A percentile compares a stretch with the other conserved stretches of the same genome.
These are phyloP conservation scores for Trichosporon inkin DNA, from an alignment of 1,284 basidiomycete genomes.

Conservation along the genomic window DNA sequence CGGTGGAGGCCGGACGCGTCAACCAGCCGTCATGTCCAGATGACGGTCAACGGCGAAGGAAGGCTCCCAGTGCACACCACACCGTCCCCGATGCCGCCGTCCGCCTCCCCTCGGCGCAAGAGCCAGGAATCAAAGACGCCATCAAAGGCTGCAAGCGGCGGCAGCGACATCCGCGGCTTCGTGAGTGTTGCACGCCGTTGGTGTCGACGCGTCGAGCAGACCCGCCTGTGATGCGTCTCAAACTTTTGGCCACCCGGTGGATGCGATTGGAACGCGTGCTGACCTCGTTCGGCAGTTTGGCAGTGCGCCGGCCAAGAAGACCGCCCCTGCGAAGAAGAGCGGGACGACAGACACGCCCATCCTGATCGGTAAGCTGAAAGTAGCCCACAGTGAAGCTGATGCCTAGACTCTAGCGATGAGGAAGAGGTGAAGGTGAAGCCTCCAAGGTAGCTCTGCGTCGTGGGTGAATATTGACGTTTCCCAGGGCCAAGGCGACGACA, in stretches of 20 bases:
- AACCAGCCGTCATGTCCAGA: slow-evolving; percentile 2
- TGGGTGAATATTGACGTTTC: not conserved
- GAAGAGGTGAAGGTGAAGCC: slow-evolving; percentile 3
- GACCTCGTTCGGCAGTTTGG: not conserved
- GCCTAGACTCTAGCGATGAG: not conserved
- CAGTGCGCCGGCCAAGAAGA: not conserved
- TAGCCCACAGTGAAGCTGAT: not conserved
- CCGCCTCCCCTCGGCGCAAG: slow-evolving; percentile 4
- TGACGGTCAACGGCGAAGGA: not conserved
- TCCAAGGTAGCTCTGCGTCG: not conserved
- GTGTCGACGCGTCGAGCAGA: not conserved
- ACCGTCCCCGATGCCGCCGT: slow-evolving; percentile 2
- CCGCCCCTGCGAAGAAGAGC: not conserved
- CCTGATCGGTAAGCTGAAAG: not conserved
- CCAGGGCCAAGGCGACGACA: not conserved
- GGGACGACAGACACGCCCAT: slow-evolving; percentile 4
- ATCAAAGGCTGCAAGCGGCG: slow-evolving; percentile 4
- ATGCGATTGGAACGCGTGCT: not conserved
- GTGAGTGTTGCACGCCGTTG: not conserved
- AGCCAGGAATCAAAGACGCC: slow-evolving; percentile 1
- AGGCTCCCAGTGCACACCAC: not conserved
- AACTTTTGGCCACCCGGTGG: not conserved
- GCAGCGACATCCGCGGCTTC: not conserved
- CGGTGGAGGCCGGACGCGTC: slow-evolving; percentile 5
- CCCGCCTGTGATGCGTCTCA: not conserved